Conservation (phyloP, 305 asterid genomes). For the Plantago coronopus region DNA sequence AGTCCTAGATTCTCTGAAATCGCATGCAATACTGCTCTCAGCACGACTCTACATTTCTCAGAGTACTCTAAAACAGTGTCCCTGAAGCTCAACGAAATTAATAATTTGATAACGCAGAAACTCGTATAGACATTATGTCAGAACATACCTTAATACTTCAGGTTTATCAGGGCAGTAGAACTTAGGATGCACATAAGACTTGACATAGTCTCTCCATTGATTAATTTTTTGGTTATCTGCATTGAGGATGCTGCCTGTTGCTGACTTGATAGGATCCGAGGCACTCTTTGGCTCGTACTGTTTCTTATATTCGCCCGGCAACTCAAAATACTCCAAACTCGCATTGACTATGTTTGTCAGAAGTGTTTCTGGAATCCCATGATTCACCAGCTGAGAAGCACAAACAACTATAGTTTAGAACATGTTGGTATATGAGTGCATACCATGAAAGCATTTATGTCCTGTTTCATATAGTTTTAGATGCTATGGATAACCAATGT, state of each 20-base stretch:
- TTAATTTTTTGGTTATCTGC: constrained; percentile 20
- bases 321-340: constrained; percentile 33
- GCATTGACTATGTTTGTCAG: constrained; percentile 23
- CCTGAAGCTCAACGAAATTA: background rate
- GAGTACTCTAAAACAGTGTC: background rate
- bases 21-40: constrained; percentile 19
- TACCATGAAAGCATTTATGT: too few species aligned
- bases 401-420: too few species aligned
- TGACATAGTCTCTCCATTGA: constrained; percentile 50
- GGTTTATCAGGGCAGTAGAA: constrained; percentile 39
- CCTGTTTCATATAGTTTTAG: too few species aligned
- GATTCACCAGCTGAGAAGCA: constrained; percentile 42
- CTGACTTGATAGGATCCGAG: constrained; percentile 40
- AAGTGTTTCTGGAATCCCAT: constrained; percentile 45
- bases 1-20: constrained; percentile 22
- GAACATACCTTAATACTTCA: constrained; percentile 23
- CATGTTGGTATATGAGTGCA: too few species aligned
- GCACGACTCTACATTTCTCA: constrained; percentile 10
- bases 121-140: too few species aligned
- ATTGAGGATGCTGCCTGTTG: constrained; percentile 38
- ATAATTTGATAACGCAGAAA: too few species aligned
- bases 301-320: constrained; percentile 46
- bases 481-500: too few species aligned
- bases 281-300: constrained; percentile 27
- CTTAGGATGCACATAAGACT: constrained; percentile 37